Conservation (phyloP, 768 basidiomycete species). For the Hemileccinum impolitum region DNA sequence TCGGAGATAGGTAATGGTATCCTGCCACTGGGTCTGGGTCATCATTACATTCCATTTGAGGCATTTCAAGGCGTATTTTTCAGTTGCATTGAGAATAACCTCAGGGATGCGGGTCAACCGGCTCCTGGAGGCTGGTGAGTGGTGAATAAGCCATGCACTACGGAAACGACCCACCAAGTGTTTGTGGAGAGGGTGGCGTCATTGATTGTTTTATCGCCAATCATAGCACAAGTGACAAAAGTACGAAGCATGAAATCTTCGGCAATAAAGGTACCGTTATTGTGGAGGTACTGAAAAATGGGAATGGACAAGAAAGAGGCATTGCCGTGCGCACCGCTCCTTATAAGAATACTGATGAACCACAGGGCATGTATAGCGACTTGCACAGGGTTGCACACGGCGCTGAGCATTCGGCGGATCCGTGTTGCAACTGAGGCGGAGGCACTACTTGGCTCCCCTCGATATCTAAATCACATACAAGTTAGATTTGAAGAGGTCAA, state of each 20-base stretch:
- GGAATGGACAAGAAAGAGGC: slow-evolving; percentile 27
- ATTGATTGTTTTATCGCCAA: slow-evolving; percentile 34
- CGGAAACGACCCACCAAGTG: slow-evolving; percentile 23
- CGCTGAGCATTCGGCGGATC: slow-evolving; percentile 20
- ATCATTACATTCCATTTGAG: slow-evolving; percentile 25
- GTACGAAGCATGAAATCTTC: slow-evolving; percentile 36
- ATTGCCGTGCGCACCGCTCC: slow-evolving; percentile 12
- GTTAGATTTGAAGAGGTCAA: neutral
- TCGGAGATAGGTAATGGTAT: slow-evolving; percentile 19
- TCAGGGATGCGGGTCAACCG: slow-evolving; percentile 21
- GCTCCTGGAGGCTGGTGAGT: slow-evolving; percentile 19
- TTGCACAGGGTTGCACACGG: slow-evolving; percentile 26
- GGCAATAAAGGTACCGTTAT: slow-evolving; percentile 22
- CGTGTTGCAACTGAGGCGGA: slow-evolving; percentile 13
- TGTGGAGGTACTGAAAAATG: slow-evolving; percentile 29
- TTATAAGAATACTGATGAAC: slow-evolving; percentile 29
- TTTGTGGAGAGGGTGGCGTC: slow-evolving; percentile 30
- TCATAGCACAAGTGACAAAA: slow-evolving; percentile 35
- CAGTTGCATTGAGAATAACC: slow-evolving; percentile 22
- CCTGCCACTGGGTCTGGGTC: slow-evolving; percentile 21
- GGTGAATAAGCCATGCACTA: neutral
- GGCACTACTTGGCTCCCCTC: slow-evolving; percentile 4
- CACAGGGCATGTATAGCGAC: slow-evolving; percentile 31
- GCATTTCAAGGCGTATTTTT: slow-evolving; percentile 17
- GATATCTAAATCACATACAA: slow-evolving; percentile 14